A percentile compares a stretch with the other conserved stretches of the same genome.
These are phyloP conservation scores for Schizophyllum commune DNA, from an alignment of 1,284 basidiomycete genomes.

Conservation along the genomic window DNA sequence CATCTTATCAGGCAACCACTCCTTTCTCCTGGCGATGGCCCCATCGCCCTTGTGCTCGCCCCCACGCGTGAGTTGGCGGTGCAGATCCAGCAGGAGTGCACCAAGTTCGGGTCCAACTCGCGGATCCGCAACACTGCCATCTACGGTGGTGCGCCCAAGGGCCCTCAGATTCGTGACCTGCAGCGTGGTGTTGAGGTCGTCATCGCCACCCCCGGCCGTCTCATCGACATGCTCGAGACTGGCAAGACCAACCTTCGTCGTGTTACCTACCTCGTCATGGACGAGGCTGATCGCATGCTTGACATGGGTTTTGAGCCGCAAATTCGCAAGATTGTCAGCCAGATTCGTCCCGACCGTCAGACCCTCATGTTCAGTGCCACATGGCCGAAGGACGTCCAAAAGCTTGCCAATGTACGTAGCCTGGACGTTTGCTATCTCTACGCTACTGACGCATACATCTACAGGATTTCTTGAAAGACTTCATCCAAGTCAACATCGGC, in stretches of 20 bases:
- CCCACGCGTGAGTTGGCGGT: constrained; percentile 98
- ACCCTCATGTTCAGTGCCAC: constrained; percentile 98
- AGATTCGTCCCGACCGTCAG: constrained; percentile 95
- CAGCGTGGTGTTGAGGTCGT: constrained; percentile 96
- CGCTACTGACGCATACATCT: constrained; percentile 7
- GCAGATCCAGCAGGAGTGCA: constrained; percentile 98
- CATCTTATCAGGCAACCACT: constrained; percentile 70
- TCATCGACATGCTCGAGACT: constrained; percentile 94
- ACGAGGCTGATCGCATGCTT: constrained; percentile 97
- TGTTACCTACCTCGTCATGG: constrained; percentile 97
- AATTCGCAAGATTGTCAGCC: constrained; percentile 95
- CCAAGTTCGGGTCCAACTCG: constrained; percentile 95
- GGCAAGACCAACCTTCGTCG: constrained; percentile 95
- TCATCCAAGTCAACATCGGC: constrained; percentile 98
- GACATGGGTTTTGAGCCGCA: constrained; percentile 99
- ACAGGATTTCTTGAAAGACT: constrained; percentile 91
- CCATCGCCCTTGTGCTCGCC: constrained; percentile 93
- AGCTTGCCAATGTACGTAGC: constrained; percentile 69
- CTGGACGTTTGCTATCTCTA: not conserved
- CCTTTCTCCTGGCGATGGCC: constrained; percentile 90
- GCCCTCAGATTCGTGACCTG: constrained; percentile 95
- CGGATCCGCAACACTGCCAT: constrained; percentile 97
- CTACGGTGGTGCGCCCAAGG: constrained; percentile 98
- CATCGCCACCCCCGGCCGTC: constrained; percentile 85
- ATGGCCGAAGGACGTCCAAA: constrained; percentile 99